These are phyloP conservation scores for Acer negundo DNA, from an alignment of 345 rosid species.

Conservation along the genomic window DNA sequence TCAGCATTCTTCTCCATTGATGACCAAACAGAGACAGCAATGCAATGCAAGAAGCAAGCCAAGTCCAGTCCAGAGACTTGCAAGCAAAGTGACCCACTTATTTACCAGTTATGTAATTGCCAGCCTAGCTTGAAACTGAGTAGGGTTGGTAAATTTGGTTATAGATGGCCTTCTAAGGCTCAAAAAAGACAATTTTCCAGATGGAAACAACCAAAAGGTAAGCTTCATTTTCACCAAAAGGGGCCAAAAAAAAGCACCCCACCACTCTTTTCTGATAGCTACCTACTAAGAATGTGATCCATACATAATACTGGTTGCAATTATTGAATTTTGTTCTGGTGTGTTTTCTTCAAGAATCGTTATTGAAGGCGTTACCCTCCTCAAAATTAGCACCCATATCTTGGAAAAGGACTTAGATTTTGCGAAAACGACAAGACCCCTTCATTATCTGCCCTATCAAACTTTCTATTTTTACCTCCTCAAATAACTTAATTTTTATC, in stretches of 20 bases:
- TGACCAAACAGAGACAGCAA: not conserved
- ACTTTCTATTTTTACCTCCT: conserved; percentile 8
- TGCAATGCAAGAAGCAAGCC: not conserved
- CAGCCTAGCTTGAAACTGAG: conserved; percentile 34
- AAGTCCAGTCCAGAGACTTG: conserved; percentile 11
- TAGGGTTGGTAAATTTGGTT: conserved; percentile 36
- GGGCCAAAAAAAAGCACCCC: conserved; percentile 13
- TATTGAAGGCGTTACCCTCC: conserved; percentile 25
- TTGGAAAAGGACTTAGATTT: conserved; percentile 37
- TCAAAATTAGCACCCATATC: conserved; percentile 43
- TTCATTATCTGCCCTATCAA: conserved; percentile 19
- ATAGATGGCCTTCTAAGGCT: conserved; percentile 17
- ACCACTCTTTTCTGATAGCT: conserved; percentile 30
- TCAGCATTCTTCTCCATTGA: conserved; percentile 17
- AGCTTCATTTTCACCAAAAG: conserved; percentile 37
- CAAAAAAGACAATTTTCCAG: conserved; percentile 30
- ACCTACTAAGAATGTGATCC: conserved; percentile 39
- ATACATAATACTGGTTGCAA: conserved; percentile 33
- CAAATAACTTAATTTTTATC: not conserved
- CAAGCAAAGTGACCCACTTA: conserved; percentile 25
- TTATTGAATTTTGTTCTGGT: conserved; percentile 35
- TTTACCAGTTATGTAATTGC: conserved; percentile 21
- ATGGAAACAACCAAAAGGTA: conserved; percentile 38
- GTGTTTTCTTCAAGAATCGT: conserved; percentile 25
- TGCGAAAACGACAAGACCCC: conserved; percentile 34